Evolutionary conservation across 176 grass and related monocot species (phyloP), one percentile per base, ranked within the genome.

Genomic region (Rhynchospora breviuscula): DNA sequence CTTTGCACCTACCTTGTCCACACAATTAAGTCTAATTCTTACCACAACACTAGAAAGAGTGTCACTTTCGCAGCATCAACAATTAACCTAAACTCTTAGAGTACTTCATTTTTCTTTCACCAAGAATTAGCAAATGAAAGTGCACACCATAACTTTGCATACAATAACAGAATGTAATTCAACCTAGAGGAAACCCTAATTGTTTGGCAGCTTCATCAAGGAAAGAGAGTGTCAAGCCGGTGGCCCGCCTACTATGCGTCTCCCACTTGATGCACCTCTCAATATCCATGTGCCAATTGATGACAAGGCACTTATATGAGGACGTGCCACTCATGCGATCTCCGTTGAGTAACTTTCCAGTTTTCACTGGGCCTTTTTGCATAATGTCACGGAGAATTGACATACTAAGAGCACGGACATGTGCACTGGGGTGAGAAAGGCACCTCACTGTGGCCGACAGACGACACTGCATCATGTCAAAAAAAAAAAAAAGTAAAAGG

Each of bases 221-320:
- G 60, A 93, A 93, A 79, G 85, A 74, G 1, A 99, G 97, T 1
- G 93, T 93, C 81, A 92, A 80, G 40, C 97, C 93, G 4, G 91
- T 93, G n/a, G 91, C 81, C 0, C 85, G 91, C 56, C 97, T 92
- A 89, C 87, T 99, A 57, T 87, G 91, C 51, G 93, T 89, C 89
- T 99, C 97, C 97, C 97, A 99, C 40, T 89, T 87, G 63, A 99
- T 89, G 86, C 93, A 99, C 48, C 89, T 96, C 83, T 90, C 91
- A 0, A 99, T 84, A 58, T 99, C 97, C 8, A 89, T 79, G 60
- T 90, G 97, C 97, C 97, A 99, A 61, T 91, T 91, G 67, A 80
- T 81, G 68, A 81, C 80, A 8, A 93, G 54, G 83, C 91, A 94
- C 59, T 82, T 85, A 73, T 95, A 99, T 15, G 85, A 89, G 26